These are phyloP conservation scores for Corylus avellana DNA, from an alignment of 306 rosid genomes.

Conservation along the genomic window DNA sequence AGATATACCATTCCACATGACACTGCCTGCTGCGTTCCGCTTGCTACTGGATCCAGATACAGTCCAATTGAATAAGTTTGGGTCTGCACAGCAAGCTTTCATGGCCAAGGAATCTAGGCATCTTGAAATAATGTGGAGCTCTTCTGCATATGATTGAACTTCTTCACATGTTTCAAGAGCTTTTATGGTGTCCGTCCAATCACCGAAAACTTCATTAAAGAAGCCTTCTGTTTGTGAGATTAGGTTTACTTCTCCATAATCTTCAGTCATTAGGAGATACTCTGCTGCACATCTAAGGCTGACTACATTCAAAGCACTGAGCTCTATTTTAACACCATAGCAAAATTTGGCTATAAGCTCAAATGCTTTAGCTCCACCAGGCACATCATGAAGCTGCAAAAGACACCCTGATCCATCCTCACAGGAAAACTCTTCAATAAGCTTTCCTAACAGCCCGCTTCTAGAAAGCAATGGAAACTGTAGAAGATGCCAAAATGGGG, in stretches of 20 bases:
- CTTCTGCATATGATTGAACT: conserved; percentile 63
- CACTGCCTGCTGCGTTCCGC: conserved; percentile 45
- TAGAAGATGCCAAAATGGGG: conserved; percentile 12
- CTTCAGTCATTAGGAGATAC: conserved; percentile 74
- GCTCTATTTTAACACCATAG: conserved; percentile 81
- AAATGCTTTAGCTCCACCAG: conserved; percentile 83
- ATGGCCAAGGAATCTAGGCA: conserved; percentile 73
- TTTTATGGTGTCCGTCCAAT: conserved; percentile 74
- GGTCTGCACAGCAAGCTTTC: conserved; percentile 63
- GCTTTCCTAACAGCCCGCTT: conserved; percentile 61
- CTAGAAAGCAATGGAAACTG: conserved; percentile 95
- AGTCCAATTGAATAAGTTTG: conserved; percentile 60
- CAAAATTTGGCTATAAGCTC: conserved; percentile 70
- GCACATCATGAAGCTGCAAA: conserved; percentile 68
- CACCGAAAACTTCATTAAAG: conserved; percentile 58
- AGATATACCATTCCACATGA: conserved; percentile 73
- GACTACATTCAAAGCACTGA: conserved; percentile 67
- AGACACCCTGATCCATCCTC: conserved; percentile 44
- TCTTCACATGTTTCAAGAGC: conserved; percentile 80
- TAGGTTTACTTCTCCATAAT: conserved; percentile 74
- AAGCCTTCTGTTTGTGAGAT: conserved; percentile 61
- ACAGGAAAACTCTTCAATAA: conserved; percentile 48
- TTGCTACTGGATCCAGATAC: conserved; percentile 36
- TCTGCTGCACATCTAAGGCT: conserved; percentile 75
- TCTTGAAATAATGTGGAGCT: conserved; percentile 75